A percentile compares a stretch with the other conserved stretches of the same genome.
These are phyloP conservation scores for Sporothrix dimorphospora DNA, from an alignment of 2,329 filamentous ascomycete species.

Conservation along the genomic window DNA sequence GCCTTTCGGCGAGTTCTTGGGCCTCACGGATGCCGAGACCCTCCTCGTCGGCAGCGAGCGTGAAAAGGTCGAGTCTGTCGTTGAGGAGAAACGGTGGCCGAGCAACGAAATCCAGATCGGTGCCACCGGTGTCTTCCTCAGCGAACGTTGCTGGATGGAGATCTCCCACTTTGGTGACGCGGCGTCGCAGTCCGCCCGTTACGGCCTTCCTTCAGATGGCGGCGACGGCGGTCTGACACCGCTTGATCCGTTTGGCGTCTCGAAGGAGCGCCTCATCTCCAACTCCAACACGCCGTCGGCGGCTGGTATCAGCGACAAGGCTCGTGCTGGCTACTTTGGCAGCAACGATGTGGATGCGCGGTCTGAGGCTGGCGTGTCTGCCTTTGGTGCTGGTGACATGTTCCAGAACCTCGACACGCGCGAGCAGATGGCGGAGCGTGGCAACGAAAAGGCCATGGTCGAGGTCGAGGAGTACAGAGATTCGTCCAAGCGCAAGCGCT, in stretches of 20 bases:
- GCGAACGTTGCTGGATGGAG: constrained; percentile 94
- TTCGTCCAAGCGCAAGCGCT: constrained; percentile 82
- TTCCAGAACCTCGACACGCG: constrained; percentile 95
- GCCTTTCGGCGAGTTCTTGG: constrained; percentile 93
- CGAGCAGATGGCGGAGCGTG: constrained; percentile 92
- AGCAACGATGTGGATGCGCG: constrained; percentile 77
- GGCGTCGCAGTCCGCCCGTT: constrained; percentile 56
- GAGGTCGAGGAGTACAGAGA: constrained; percentile 85
- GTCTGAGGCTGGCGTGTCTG: constrained; percentile 91
- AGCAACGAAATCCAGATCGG: constrained; percentile 88
- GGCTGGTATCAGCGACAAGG: constrained; percentile 72
- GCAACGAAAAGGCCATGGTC: constrained; percentile 84
- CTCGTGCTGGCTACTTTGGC: constrained; percentile 77
- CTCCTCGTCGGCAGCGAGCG: constrained; percentile 88
- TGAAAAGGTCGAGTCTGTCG: constrained; percentile 87
- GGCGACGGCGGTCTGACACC: constrained; percentile 62
- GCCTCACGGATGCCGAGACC: constrained; percentile 80
- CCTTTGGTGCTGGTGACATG: constrained; percentile 91
- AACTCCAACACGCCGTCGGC: constrained; percentile 52
- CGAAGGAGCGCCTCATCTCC: constrained; percentile 63
- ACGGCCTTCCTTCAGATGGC: constrained; percentile 60
- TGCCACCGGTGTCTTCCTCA: constrained; percentile 91
- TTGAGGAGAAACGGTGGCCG: constrained; percentile 92
- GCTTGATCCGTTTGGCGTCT: constrained; percentile 63
- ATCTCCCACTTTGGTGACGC: constrained; percentile 74